These are phyloP conservation scores for Begonia masoniana DNA, from an alignment of 306 rosid genomes.

Conservation along the genomic window DNA sequence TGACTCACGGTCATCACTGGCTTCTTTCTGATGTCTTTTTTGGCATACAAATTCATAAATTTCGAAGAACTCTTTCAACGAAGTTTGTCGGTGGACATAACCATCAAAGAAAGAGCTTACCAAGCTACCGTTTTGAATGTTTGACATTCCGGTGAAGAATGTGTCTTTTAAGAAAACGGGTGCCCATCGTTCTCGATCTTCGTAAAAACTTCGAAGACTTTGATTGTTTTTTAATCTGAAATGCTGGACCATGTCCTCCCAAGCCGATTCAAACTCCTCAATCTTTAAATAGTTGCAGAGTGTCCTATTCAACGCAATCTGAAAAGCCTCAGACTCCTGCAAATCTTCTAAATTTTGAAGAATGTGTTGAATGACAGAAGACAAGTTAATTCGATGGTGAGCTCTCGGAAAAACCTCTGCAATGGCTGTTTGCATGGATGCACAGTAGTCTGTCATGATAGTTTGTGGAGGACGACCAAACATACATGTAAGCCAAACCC, in stretches of 20 bases:
- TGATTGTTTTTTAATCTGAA: slow-evolving; percentile 49
- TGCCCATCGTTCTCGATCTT: slow-evolving; percentile 77
- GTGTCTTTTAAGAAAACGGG: slow-evolving; percentile 77
- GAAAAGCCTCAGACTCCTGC: slow-evolving; percentile 59
- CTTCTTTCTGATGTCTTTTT: slow-evolving; percentile 49
- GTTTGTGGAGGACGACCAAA: slow-evolving; percentile 93
- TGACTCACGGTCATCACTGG: slow-evolving; percentile 60
- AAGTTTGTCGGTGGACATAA: slow-evolving; percentile 54
- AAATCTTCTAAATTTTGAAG: slow-evolving; percentile 43
- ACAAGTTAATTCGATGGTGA: slow-evolving; percentile 54
- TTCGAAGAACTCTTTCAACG: slow-evolving; percentile 61
- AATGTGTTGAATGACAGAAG: slow-evolving; percentile 56
- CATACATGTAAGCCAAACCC: slow-evolving; percentile 95
- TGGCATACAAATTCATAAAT: slow-evolving; percentile 39
- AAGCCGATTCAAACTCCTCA: slow-evolving; percentile 78
- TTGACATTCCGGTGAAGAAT: slow-evolving; percentile 65
- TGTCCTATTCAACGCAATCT: slow-evolving; percentile 33
- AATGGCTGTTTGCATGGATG: slow-evolving; percentile 57
- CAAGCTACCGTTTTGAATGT: slow-evolving; percentile 36
- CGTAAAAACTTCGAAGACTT: slow-evolving; percentile 39
- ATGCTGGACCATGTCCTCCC: slow-evolving; percentile 61
- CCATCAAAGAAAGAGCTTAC: slow-evolving; percentile 43
- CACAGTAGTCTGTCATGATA: slow-evolving; percentile 56
- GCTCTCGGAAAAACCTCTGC: slow-evolving; percentile 91
- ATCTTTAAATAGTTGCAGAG: slow-evolving; percentile 40